Base-by-base conservation (phyloP, 495 filamentous ascomycete genomes). In the Pyrenopolyporus hunteri region DNA sequence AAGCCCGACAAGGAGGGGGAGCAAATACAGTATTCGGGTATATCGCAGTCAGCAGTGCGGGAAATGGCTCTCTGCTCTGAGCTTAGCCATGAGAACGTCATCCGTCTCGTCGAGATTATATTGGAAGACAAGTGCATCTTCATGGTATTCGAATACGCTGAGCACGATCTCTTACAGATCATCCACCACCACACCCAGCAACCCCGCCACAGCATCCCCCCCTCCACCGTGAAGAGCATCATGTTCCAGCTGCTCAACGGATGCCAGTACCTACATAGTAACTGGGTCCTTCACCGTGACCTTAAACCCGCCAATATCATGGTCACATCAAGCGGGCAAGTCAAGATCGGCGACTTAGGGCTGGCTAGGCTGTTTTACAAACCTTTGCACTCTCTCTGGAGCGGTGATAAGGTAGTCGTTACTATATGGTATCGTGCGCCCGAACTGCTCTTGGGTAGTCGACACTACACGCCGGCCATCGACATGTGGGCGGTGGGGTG, bases 1-100 rank as follows among this genome's bases (percentile, higher is more conserved):
- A 99, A 99, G 78, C 94, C 94, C 31, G 94, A 99, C 76, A 98
- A 98, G 78, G 94, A 99, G 76, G 94, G 93, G 33, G 95, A 98
- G 73, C 80, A 87, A 56, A 82, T 96, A 44, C 89, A 95, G 62
- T 99, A 99, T 74, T 96, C 94, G 4, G 94, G 94, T 58, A 94
- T 99, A 55, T 98, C 95, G 0, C 94, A 99, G 73, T 97, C 93
- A 0, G 94, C 95, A 5, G 89, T 96, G 60, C 90, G 94, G 31
- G 94, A 99, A 74, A 99, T 99, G 95, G 88, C 93, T n/a, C 82
- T 99, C 4, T 99, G 94, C 70, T 92, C 92, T 54, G 95, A 98
- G 67, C 83, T 98, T 8, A 85, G 83, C 16, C 93, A 99, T 73
- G 78, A 83, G 47, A 97, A 98, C 70, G 88, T 99, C 37, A 93